phyloP scores from a whole-genome alignment of 1,139 yeast species.

The Taphrina wiesneri region DNA sequence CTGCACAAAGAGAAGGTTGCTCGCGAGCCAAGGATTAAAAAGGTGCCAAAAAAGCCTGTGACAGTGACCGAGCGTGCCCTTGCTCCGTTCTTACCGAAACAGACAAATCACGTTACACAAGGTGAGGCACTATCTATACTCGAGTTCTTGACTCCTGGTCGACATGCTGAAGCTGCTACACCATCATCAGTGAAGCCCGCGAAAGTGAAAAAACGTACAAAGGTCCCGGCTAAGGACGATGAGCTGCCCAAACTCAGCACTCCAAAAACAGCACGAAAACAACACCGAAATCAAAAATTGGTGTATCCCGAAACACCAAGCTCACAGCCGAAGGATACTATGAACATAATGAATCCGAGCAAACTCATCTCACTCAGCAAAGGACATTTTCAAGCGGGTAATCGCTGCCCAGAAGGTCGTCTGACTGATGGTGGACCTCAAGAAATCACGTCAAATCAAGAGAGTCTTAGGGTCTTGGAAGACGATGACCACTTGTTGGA shows the following conservation, averaged over 20 bases:
- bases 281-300: neutral
- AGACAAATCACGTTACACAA: too few species aligned
- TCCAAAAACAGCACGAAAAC: neutral
- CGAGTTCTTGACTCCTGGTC: slow-evolving; percentile 8
- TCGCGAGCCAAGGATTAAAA: neutral
- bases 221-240: neutral
- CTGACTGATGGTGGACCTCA: slow-evolving; percentile 16
- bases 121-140: neutral
- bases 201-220: neutral
- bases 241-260: neutral
- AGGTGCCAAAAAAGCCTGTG: neutral
- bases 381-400: slow-evolving; percentile 7
- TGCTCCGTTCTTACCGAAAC: neutral
- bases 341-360: neutral
- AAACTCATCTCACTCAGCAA: slow-evolving; percentile 10
- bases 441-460: slow-evolving; percentile 10
- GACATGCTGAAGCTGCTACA: neutral
- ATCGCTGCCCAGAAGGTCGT: slow-evolving; percentile 9
- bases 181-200: neutral
- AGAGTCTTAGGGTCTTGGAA: neutral
- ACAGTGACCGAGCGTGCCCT: slow-evolving; percentile 16
- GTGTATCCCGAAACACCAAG: neutral
- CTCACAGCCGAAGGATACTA: neutral
- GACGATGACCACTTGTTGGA: neutral
- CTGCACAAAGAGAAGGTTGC: neutral